These are phyloP conservation scores for Crithidia thermophila DNA, from an alignment of 208 protist species.

Conservation along the genomic window DNA sequence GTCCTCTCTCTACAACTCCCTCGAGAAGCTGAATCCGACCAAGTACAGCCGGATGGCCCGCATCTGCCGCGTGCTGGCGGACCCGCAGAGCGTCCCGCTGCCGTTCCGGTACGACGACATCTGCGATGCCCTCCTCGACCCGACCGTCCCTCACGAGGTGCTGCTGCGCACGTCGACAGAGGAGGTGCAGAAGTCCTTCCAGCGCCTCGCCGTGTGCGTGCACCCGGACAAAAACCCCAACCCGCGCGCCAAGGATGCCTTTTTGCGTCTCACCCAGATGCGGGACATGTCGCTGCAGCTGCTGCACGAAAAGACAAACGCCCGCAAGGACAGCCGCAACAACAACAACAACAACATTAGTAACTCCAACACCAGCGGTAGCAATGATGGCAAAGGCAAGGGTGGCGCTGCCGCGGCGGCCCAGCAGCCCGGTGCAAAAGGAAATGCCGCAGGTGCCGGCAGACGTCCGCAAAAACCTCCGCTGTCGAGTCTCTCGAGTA, in stretches of 20 bases:
- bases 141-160: constrained; percentile 47
- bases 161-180: constrained; percentile 43
- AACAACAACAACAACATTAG: neutral
- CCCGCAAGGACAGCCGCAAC: neutral
- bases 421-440: too few species aligned
- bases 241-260: constrained; percentile 70
- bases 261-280: constrained; percentile 64
- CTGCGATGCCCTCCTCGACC: constrained; percentile 82
- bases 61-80: constrained; percentile 68
- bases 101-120: constrained; percentile 79
- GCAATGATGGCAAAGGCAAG: too few species aligned
- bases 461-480: too few species aligned
- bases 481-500: too few species aligned
- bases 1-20: constrained; percentile 68
- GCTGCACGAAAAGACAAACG: constrained; percentile 13
- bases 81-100: constrained; percentile 66
- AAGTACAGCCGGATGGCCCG: constrained; percentile 75
- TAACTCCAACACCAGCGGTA: too few species aligned
- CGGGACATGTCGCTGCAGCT: constrained; percentile 50
- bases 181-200: constrained; percentile 71
- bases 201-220: constrained; percentile 74
- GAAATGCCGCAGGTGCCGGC: too few species aligned
- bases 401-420: too few species aligned
- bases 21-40: constrained; percentile 69
- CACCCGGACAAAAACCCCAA: constrained; percentile 91